Conservation (phyloP, 345 rosid genomes). For the Corymbia maculata region DNA sequence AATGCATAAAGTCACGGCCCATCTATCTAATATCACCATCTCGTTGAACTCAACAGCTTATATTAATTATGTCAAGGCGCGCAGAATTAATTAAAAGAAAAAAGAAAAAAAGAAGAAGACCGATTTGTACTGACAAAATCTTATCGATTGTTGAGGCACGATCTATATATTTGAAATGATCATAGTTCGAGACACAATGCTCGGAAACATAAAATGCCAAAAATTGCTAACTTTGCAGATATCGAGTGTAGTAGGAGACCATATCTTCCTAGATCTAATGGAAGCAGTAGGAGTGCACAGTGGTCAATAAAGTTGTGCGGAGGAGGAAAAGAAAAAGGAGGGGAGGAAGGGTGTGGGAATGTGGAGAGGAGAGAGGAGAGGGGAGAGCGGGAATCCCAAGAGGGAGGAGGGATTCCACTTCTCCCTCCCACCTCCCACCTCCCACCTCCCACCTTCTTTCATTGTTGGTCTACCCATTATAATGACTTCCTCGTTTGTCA, state of each 20-base stretch:
- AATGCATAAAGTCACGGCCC: not conserved
- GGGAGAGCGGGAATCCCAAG: not conserved
- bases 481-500: not conserved
- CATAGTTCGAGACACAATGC: not conserved
- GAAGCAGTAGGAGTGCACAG: not conserved
- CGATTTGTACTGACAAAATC: not conserved
- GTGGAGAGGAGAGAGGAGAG: not conserved
- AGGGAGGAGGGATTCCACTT: not conserved
- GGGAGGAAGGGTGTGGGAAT: not conserved
- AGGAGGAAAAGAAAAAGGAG: not conserved
- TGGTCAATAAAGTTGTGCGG: not conserved
- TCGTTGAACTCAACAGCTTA: not conserved
- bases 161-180: not conserved
- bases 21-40: not conserved
- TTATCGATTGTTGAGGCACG: not conserved
- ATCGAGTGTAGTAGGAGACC: not conserved
- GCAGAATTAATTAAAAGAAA: not conserved
- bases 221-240: not conserved
- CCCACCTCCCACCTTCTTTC: not conserved
- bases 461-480: not conserved
- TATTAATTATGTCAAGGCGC: no score
- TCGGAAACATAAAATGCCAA: not conserved
- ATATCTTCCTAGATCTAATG: slow-evolving; percentile 13
- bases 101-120: not conserved
- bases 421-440: not conserved